Percentiles rank a stretch among this genome's conserved stretches.
These are phyloP conservation scores for Discostella stelligeroides DNA, from an alignment of 108 stramenopile species.

Conservation along the genomic window DNA sequence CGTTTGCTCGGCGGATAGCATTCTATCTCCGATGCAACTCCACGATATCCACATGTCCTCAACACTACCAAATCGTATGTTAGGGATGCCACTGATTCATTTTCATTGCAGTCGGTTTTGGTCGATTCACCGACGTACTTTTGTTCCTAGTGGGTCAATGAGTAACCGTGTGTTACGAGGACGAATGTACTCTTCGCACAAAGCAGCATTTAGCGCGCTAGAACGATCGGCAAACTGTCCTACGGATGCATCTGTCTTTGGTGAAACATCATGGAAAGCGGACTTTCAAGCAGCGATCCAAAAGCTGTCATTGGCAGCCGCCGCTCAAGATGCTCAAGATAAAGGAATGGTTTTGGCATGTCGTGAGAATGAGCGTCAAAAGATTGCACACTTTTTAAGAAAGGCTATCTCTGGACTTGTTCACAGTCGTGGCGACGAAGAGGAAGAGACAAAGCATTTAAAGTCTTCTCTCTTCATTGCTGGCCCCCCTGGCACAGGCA, in stretches of 20 bases:
- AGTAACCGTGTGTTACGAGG: slow-evolving; percentile 49
- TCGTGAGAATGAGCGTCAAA: slow-evolving; percentile 63
- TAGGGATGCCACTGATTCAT: slow-evolving; percentile 56
- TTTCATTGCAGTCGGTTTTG: slow-evolving; percentile 77
- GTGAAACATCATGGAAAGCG: slow-evolving; percentile 51
- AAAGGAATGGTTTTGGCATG: slow-evolving; percentile 56
- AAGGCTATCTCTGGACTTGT: slow-evolving; percentile 55
- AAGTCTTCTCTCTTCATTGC: slow-evolving; percentile 74
- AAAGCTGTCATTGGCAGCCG: slow-evolving; percentile 74
- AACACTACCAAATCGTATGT: slow-evolving; percentile 7
- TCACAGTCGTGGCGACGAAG: slow-evolving; percentile 7
- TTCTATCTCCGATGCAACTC: slow-evolving; percentile 61
- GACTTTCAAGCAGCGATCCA: slow-evolving; percentile 60
- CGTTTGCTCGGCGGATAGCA: slow-evolving; percentile 42
- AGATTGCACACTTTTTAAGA: slow-evolving; percentile 66
- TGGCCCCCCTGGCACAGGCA: slow-evolving; percentile 83
- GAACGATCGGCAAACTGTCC: neutral
- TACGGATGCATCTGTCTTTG: neutral
- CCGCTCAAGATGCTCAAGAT: slow-evolving; percentile 64
- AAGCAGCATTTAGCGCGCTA: slow-evolving; percentile 50
- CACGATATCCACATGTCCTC: slow-evolving; percentile 10
- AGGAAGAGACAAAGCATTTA: slow-evolving; percentile 21
- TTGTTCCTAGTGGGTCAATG: slow-evolving; percentile 74
- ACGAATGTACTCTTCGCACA: slow-evolving; percentile 51
- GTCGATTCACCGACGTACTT: slow-evolving; percentile 66